Base-by-base conservation (phyloP, 2,329 filamentous ascomycete genomes). In the Calonectria naviculata region DNA sequence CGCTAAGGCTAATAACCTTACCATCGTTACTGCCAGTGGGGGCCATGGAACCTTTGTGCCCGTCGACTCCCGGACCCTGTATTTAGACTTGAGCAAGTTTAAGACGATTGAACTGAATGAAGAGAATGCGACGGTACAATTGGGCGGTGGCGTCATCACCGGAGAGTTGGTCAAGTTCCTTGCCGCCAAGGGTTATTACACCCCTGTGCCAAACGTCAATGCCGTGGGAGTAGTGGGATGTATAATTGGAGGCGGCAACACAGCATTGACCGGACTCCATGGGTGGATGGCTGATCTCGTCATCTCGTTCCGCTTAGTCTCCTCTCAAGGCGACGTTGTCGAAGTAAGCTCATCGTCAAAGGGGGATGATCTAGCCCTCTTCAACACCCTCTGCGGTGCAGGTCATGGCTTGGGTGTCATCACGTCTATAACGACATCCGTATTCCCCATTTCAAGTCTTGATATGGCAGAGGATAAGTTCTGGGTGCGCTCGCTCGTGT, bases 401-500 rank as follows among this genome's bases (percentile, higher is more conserved):
- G 83, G 83, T 0, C 80, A 81, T 26, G 83, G 83, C 0, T 64
- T 84, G 0, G 78, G 81, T 1, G 75, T 83, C 6, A 74, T 84
- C 12, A 80, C 78, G 0, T 73, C 78, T n/a, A 36, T 80, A 0
- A 82, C 75, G 0, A 73, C 82, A 10, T 68, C 67, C 0, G 73
- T 66, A 0, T 81, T 77, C 21, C 73, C 74, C 6, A 69, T 84
- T 0, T 67, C 76, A 0, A 38, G 44, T 6, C 76, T 84, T 9
- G 56, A 71, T n/a, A 68, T 84, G 62, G 63, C 74, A 0, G 76
- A 79, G 1, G 65, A 79, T 47, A 80, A 79, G 28, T 69, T 83
- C 38, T 84, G 82, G 83, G 72, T 71, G 0, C 77, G 82, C 1
- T 74, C 75, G 2, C 69, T 81, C 1, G 73, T 83, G 0, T 83